Evolutionary conservation across 345 rosid genomes (phyloP).

Genomic region (Camelina neglecta): DNA sequence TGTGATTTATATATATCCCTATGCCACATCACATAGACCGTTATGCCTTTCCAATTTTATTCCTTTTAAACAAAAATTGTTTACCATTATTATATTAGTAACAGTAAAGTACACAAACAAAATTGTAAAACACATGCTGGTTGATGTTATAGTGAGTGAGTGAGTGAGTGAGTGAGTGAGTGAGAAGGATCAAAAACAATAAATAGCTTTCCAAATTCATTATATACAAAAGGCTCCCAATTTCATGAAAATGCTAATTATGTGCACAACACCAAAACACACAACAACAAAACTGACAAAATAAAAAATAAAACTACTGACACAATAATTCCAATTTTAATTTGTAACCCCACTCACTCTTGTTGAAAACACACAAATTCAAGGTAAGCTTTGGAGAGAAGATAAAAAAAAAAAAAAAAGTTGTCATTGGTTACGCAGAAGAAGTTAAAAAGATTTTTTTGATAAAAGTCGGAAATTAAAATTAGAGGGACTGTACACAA

Average conservation of each 20-base stretch:
- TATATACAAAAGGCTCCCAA: slow-evolving; percentile 1
- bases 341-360: neutral
- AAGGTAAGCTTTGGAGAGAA: neutral
- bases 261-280: slow-evolving; percentile 7
- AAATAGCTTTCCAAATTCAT: slow-evolving; percentile 15
- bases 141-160: too few relatives aligned
- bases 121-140: neutral
- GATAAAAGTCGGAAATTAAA: neutral
- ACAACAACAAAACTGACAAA: neutral
- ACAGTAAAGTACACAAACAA: neutral
- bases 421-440: neutral
- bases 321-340: slow-evolving; percentile 21
- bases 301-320: neutral
- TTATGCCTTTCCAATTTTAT: neutral
- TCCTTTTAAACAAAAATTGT: neutral
- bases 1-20: neutral
- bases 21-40: neutral
- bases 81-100: too few relatives aligned
- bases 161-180: too few relatives aligned
- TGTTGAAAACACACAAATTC: neutral
- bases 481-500: too few relatives aligned
- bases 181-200: neutral
- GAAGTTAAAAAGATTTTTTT: neutral
- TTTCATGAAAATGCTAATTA: slow-evolving; percentile 28
- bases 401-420: neutral